Base-by-base conservation (phyloP, 2,329 filamentous ascomycete genomes). In the Leptodontidium sp. region DNA sequence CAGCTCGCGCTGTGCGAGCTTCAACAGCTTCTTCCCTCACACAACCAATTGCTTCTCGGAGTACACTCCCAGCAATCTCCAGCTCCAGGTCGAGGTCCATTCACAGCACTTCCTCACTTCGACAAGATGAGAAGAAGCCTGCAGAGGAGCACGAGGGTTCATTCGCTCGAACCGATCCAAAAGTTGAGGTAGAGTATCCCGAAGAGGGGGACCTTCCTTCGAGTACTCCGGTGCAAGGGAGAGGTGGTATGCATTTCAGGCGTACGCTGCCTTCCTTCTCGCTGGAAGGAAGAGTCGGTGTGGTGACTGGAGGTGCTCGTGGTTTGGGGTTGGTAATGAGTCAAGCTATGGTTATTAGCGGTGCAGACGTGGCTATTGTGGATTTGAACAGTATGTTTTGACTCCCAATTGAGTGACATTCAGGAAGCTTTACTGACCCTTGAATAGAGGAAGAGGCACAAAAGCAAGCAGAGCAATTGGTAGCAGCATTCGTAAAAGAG, bases 241-340 rank as follows among this genome's bases (percentile, higher is more conserved):
- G 92, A 63, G 93, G 92, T 70, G 93, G 93, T 21, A 87, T 90
- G 77, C 92, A 96, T 77, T 91, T 93, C 81, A 94, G 93, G 84
- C 90, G 93, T 32, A 97, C 94, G 0, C 87, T 98, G 35, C 90
- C 92, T 43, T 89, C 89, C 53, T 98, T 98, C 83, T 95, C 93
- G 9, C 87, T 98, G 43, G 91, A 97, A 78, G 92, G 90, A 70
- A 91, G 90, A 77, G 92, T 94, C 9, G 93, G 89, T 58, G 85
- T 98, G 50, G 92, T 98, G 49, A 98, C 95, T 0, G 95, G 95
- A 64, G 95, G 94, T 78, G 95, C 95, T 32, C 87, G 94, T 78
- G 95, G 95, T 8, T 82, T 98, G 68, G 95, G 95, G 49, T 84
- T 98, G 70, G 94, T 97, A 75, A 98, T 98, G 92, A 92, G 91